Evolutionary conservation across 768 basidiomycete genomes (phyloP), one percentile per base, ranked within the genome.

Genomic region (Saitozyma podzolica): DNA sequence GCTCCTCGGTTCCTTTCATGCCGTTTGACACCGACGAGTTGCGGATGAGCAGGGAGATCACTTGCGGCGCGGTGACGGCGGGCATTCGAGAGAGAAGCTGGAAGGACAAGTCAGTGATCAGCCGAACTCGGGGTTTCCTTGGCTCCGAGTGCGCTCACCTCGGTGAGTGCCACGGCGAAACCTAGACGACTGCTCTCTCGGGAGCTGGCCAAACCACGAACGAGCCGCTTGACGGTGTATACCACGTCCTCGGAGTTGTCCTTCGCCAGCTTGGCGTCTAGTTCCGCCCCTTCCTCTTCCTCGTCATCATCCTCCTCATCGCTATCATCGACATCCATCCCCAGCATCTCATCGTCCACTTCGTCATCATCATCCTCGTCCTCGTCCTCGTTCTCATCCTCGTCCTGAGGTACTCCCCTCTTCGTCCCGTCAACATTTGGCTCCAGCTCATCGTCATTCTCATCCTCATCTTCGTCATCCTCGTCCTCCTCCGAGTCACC

Each of bases 101-200:
- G 16, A 37, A 19, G 10, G 1, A 48, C 14, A 39, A 9, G 50
- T 54, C 51, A 56, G 49, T 49, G 37, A 58, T 58, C 42, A 54
- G 59, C 40, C 53, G 37, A 10, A 40, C 4, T 48, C n/a, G 11
- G 1, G 17, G 11, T 11, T 48, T 9, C 52, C 8, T 8, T 43
- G 39, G 9, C 13, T 7, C 37, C 19, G 52, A 68, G 56, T 29
- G 42, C 14, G 79, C 85, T 69, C 73, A 95, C 94, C 84, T 96
- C 94, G 0, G 95, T 92, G 68, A 99, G 82, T 40, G 93, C 92
- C 50, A 99, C 95, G 9, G 93, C 92, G 76, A 97, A 99, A 16
- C 95, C 95, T 43, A 97, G 82, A 67, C 95, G 82, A 79, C 92
- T 95, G 78, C 91, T 91, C 77, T 99, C 94, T 70, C 93, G 83